Conservation (phyloP, 768 basidiomycete genomes). For the Tylopilus vinaceipallidus region DNA sequence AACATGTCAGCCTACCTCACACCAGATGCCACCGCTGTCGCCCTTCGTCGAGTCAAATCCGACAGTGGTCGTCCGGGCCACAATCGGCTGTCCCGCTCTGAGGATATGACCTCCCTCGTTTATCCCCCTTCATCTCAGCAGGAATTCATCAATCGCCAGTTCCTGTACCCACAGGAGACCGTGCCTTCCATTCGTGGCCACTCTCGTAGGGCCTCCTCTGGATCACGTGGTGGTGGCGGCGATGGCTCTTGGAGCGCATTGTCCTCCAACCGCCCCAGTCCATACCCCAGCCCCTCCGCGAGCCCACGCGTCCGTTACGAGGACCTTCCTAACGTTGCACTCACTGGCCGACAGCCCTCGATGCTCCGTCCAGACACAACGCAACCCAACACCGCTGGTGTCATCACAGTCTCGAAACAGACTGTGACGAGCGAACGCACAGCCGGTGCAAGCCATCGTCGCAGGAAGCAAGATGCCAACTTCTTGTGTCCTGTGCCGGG, state of each 20-base stretch:
- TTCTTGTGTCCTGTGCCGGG: constrained; percentile 81
- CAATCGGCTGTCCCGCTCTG: constrained; percentile 56
- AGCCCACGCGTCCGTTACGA: constrained; percentile 54
- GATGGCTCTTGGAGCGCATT: constrained; percentile 34
- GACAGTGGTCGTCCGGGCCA: constrained; percentile 44
- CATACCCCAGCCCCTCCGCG: constrained; percentile 68
- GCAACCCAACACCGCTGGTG: constrained; percentile 1
- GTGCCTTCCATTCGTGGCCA: constrained; percentile 40
- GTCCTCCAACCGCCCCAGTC: constrained; percentile 47
- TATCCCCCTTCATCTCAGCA: constrained; percentile 39
- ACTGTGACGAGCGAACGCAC: constrained; percentile 93
- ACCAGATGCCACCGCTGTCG: constrained; percentile 28
- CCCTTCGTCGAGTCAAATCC: constrained; percentile 51
- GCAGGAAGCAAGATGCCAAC: constrained; percentile 85
- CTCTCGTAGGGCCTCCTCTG: constrained; percentile 41
- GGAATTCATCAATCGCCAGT: constrained; percentile 44
- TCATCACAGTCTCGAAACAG: constrained; percentile 51
- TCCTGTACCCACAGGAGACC: constrained; percentile 40
- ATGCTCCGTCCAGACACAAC: constrained; percentile 24
- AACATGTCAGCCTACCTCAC: constrained; percentile 42
- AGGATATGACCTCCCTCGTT: constrained; percentile 46
- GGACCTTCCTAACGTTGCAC: constrained; percentile 42
- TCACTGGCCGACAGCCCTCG: constrained; percentile 21
- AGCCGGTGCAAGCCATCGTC: constrained; percentile 78
- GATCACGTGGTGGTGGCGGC: constrained; percentile 33